Base-by-base conservation (phyloP, 805 yeast genomes). In the Hanseniaspora mollemarum region DNA sequence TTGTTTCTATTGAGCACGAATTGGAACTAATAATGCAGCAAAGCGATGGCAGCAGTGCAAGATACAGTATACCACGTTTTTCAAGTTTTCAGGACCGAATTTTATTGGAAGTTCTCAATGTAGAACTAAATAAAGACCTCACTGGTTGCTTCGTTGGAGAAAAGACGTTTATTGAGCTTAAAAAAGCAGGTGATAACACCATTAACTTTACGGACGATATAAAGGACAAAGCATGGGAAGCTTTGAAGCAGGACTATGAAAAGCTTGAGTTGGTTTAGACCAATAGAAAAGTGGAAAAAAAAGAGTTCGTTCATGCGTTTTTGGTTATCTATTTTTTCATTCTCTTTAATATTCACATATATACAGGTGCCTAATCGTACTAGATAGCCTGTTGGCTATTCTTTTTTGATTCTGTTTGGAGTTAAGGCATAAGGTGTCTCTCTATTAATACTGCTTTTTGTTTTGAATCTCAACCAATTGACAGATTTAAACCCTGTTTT, bases 381-480 rank as follows among this genome's bases (percentile, higher is more conserved):
- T 41, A 15, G 3, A 21, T 31, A 25, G 19, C 36, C 29, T 25
- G 35, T 25, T 19, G 12, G 21, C 25, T 38, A 38, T 26, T 44
- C 37, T 10, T 35, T 36, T 26, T 31, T 44, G 18, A 36, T 26
- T 40, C 43, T 45, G 19, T 46, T 46, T 10, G 39, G 39, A 8
- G 43, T 33, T 19, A 46, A 18, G 4, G 19, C 26, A 35, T 39
- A 46, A 18, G 51, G 51, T 4, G 51, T 22, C 19, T 46, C 51
- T 46, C 51, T 46, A 18, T 46, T 46, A 19, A 38, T 39, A 39
- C 51, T 46, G 19, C 44, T 46, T 25, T 46, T 46, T 2, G 51
- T 46, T 32, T 46, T 46, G 19, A 46, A 46, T 46, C 51, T 46
- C 5, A 28, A 32, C 51, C 51, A 46, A 15, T 46, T 46, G 37